Evolutionary conservation across 345 rosid genomes (phyloP).

Genomic region (Reutealis trisperma): DNA sequence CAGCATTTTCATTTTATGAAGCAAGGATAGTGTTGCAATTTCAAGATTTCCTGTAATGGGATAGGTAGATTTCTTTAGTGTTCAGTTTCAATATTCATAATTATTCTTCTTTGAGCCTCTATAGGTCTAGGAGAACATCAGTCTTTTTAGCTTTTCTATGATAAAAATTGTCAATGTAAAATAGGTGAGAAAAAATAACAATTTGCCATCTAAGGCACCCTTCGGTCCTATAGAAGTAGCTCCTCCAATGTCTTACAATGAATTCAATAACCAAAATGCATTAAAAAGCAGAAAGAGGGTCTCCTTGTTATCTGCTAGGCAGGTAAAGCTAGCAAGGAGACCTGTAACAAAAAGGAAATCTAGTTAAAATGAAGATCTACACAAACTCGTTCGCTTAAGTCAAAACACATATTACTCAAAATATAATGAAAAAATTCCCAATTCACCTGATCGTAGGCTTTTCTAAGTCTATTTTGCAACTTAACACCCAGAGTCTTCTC

Average conservation of each 20-base stretch:
- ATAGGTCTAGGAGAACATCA: too few relatives aligned
- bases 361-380: not conserved
- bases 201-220: not conserved
- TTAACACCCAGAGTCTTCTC: not conserved
- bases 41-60: too few relatives aligned
- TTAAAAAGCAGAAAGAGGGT: not conserved
- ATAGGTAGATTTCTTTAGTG: too few relatives aligned
- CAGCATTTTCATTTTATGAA: not conserved
- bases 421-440: not conserved
- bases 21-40: not conserved
- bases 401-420: not conserved
- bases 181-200: not conserved
- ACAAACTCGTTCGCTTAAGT: not conserved
- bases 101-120: too few relatives aligned
- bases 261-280: not conserved
- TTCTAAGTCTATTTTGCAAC: not conserved
- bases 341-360: too few relatives aligned
- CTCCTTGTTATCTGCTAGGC: not conserved
- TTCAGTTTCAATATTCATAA: too few relatives aligned
- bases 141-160: not conserved
- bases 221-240: not conserved
- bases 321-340: not conserved
- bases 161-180: not conserved
- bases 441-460: not conserved
- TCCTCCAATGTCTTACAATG: not conserved